Evolutionary conservation across 495 filamentous ascomycete species (phyloP), one percentile per base, ranked within the genome.

Genomic region (Aspergillus ellipticus): DNA sequence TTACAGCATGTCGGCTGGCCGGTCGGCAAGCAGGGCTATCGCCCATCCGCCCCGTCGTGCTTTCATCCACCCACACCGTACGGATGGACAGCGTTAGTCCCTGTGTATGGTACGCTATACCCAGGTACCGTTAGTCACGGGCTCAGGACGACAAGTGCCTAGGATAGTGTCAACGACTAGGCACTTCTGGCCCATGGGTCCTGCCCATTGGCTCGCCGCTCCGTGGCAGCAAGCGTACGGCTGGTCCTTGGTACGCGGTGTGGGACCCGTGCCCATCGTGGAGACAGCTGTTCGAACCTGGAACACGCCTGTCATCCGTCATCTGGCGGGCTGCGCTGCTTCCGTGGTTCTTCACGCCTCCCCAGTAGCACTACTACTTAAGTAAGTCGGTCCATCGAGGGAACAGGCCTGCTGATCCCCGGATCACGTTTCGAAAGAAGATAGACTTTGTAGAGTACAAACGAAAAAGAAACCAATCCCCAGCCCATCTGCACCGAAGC

Each of bases 281-380:
- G 55, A 58, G 59, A 57, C 55, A 59, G 60, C 59, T 60, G 39
- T 63, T 58, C 64, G 59, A 52, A 57, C 57, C 53, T 66, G 66
- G 28, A 11, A 45, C 50, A 54, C 56, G 42, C 56, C 54, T 54
- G 60, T 60, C 55, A 58, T 60, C 51, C 33, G 31, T 55, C 45
- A 49, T 54, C 57, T 55, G 35, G 33, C 41, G 20, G 13, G 6
- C 17, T 39, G 16, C 19, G 5, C 43, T 49, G 42, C 11, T 49
- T 54, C 35, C 8, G 35, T 39, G 35, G 35, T 39, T 39, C 35
- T 39, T 39, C 35, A 39, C 35, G n/a, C 11, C 35, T 13, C 31
- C 9, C 9, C 13, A 8, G 9, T 10, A 33, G 31, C 35, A 39
- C 35, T 15, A 39, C 35, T 1, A n/a, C 35, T 1, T 13, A 4